phyloP scores from a whole-genome alignment of 2,329 filamentous ascomycete species.

The Ceratocystis albifundus region DNA sequence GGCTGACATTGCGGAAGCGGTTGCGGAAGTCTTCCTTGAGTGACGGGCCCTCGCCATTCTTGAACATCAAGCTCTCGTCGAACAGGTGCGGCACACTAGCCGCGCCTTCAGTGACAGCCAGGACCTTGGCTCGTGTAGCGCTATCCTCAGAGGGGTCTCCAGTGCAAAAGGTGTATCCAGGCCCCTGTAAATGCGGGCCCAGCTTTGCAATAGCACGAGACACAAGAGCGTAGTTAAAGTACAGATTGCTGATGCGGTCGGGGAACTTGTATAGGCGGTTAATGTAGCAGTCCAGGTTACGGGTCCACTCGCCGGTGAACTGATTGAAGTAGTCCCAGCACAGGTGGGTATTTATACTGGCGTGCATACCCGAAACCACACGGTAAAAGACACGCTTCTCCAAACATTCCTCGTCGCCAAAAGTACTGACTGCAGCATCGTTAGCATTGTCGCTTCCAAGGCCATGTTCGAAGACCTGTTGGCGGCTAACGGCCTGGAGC shows the following conservation, averaged over 20 bases:
- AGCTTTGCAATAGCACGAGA: constrained; percentile 86
- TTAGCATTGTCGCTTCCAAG: constrained; percentile 36
- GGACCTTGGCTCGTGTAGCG: constrained; percentile 68
- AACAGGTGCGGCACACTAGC: constrained; percentile 69
- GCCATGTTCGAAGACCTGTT: constrained; percentile 50
- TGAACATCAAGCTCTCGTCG: constrained; percentile 92
- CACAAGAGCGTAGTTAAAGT: constrained; percentile 98
- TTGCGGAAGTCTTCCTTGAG: constrained; percentile 96
- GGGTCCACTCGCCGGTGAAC: constrained; percentile 83
- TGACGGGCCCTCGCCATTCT: constrained; percentile 58
- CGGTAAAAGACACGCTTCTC: constrained; percentile 99
- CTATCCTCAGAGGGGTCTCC: constrained; percentile 70
- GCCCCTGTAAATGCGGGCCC: constrained; percentile 57
- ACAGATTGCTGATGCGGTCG: constrained; percentile 90
- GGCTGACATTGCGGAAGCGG: constrained; percentile 90
- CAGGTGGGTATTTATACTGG: constrained; percentile 89
- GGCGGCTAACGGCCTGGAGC: constrained; percentile 46
- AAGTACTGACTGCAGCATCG: constrained; percentile 53
- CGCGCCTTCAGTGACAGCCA: constrained; percentile 60
- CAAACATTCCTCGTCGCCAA: constrained; percentile 81
- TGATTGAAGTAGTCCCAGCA: constrained; percentile 96
- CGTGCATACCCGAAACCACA: constrained; percentile 93
- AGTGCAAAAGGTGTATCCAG: constrained; percentile 79
- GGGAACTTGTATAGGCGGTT: constrained; percentile 71
- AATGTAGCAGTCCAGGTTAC: constrained; percentile 82